Evolutionary conservation across 257 asterid species (phyloP).

Genomic region (Solanum peruvianum): DNA sequence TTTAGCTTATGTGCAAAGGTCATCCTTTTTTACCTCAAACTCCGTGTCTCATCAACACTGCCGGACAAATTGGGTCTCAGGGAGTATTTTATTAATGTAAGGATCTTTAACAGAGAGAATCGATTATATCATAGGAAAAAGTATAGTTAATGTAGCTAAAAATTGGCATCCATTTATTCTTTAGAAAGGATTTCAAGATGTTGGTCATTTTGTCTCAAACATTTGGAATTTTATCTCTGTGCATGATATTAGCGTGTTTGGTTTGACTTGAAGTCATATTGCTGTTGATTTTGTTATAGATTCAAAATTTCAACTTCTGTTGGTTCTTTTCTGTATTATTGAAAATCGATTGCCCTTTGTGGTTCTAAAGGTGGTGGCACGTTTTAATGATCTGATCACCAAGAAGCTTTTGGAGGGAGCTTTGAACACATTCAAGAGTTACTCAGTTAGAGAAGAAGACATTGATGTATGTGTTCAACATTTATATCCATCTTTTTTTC

Average conservation of each 20-base stretch:
- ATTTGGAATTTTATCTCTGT: not conserved
- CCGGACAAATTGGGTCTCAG: not conserved
- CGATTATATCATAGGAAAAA: not conserved
- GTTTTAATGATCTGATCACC: slow-evolving; percentile 91
- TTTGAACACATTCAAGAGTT: slow-evolving; percentile 71
- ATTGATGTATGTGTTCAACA: slow-evolving; percentile 48
- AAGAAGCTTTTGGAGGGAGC: slow-evolving; percentile 86
- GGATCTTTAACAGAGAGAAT: not conserved
- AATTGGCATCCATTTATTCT: not conserved
- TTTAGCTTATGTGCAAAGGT: not conserved
- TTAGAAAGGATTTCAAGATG: not conserved
- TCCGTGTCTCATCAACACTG: not conserved
- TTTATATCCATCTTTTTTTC: slow-evolving; percentile 24
- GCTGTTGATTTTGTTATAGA: not conserved
- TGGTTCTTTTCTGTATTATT: not conserved
- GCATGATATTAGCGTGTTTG: not conserved
- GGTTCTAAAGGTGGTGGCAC: slow-evolving; percentile 73
- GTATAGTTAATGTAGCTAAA: not conserved
- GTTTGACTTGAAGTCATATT: not conserved
- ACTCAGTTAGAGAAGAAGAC: slow-evolving; percentile 78
- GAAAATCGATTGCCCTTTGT: not conserved
- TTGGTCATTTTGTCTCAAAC: not conserved
- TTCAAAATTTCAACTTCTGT: not conserved
- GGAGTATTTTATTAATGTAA: not conserved
- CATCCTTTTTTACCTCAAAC: not conserved